phyloP scores from a whole-genome alignment of 768 basidiomycete species.

The Pisolithus sp. region DNA sequence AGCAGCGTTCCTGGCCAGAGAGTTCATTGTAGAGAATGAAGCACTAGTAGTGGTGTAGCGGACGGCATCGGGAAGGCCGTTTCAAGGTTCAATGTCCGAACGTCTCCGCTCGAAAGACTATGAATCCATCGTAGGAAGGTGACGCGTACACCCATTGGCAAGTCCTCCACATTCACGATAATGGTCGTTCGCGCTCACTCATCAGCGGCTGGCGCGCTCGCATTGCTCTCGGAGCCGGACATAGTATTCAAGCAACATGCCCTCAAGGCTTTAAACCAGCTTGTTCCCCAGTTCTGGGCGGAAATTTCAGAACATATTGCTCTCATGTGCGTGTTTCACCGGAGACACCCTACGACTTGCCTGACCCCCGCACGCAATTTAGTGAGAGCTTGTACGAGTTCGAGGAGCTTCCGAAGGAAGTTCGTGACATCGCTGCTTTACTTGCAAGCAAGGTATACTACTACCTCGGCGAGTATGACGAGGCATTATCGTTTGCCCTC shows the following conservation, averaged over 20 bases:
- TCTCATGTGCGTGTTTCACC: slow-evolving; percentile 58
- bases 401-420: slow-evolving; percentile 62
- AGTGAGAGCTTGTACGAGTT: slow-evolving; percentile 91
- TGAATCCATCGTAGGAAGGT: slow-evolving; percentile 33
- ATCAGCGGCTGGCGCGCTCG: slow-evolving; percentile 84
- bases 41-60: slow-evolving; percentile 21
- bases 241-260: slow-evolving; percentile 87
- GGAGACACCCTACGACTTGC: slow-evolving; percentile 4
- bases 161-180: background rate
- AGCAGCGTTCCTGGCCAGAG: slow-evolving; percentile 42
- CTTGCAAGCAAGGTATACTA: slow-evolving; percentile 98
- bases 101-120: slow-evolving; percentile 25
- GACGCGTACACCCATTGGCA: slow-evolving; percentile 30
- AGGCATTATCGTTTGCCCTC: slow-evolving; percentile 92
- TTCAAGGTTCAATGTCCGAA: slow-evolving; percentile 14
- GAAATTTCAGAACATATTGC: slow-evolving; percentile 96
- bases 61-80: slow-evolving; percentile 18
- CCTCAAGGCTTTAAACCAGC: slow-evolving; percentile 68
- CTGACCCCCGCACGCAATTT: slow-evolving; percentile 8
- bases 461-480: slow-evolving; percentile 91
- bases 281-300: slow-evolving; percentile 96
- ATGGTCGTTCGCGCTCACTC: slow-evolving; percentile 75
- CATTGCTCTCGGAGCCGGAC: slow-evolving; percentile 86
- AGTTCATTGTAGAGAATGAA: slow-evolving; percentile 36
- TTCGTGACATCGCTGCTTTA: slow-evolving; percentile 80